Percentiles rank a stretch among this genome's conserved stretches.
Conservation (phyloP, 2,329 filamentous ascomycete genomes). For the Aspergillus quadricinctus region DNA sequence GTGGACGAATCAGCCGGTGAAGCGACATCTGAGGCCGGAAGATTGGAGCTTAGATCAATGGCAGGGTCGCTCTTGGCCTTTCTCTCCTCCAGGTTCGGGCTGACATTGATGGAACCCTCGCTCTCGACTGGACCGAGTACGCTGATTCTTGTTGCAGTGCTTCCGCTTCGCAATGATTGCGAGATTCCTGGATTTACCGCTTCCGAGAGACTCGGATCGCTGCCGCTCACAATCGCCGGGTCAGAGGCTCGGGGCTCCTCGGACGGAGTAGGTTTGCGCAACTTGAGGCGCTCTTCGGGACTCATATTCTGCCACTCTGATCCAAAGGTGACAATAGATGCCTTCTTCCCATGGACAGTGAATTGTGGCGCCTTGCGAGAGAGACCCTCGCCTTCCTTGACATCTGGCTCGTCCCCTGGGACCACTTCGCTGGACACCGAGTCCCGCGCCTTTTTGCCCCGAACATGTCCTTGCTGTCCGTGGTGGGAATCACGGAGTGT, state of each 20-base stretch:
- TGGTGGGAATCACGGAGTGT: constrained; percentile 77
- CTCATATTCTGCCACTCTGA: constrained; percentile 79
- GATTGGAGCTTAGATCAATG: constrained; percentile 1
- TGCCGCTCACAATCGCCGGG: constrained; percentile 22
- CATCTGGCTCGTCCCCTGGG: constrained; percentile 46
- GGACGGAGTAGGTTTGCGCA: constrained; percentile 49
- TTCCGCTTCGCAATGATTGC: constrained; percentile 60
- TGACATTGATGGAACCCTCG: constrained; percentile 21
- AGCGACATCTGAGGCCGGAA: constrained; percentile 1
- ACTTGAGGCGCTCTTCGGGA: constrained; percentile 66
- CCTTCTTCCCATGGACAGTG: constrained; percentile 96
- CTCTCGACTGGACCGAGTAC: constrained; percentile 22
- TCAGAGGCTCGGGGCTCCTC: constrained; percentile 37
- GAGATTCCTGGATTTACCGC: constrained; percentile 44
- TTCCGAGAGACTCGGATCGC: constrained; percentile 25
- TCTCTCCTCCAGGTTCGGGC: constrained; percentile 4
- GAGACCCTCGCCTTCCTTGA: constrained; percentile 62
- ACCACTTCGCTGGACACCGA: constrained; percentile 57
- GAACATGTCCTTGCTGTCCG: constrained; percentile 56
- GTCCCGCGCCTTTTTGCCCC: constrained; percentile 73
- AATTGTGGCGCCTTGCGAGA: constrained; percentile 81
- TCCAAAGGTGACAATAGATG: constrained; percentile 93
- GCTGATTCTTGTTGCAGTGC: constrained; percentile 63
- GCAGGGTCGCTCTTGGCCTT: constrained; percentile 9
- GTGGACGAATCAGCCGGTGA: neutral